Evolutionary conservation across 164 flowering plant genomes (phyloP).

Genomic region (Nymphaea thermarum): DNA sequence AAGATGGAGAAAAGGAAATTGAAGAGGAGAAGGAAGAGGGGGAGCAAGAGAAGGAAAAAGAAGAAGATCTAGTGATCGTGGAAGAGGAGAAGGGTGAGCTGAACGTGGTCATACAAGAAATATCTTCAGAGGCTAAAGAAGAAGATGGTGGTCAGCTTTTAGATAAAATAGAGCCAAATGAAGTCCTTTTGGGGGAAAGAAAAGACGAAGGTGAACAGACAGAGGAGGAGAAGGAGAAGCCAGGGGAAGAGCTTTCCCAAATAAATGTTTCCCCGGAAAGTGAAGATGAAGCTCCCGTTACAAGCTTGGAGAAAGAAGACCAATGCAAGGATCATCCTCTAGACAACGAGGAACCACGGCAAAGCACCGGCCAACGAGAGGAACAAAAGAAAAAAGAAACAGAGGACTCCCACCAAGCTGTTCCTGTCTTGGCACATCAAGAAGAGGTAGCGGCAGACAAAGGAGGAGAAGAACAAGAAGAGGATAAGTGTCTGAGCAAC

Average conservation of each 20-base stretch:
- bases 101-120: not conserved
- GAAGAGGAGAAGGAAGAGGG: conserved; percentile 9
- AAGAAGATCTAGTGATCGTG: not conserved
- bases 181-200: not conserved
- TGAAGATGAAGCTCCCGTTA: conserved; percentile 1
- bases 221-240: not conserved
- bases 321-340: conserved; percentile 4
- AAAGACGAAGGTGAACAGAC: not conserved
- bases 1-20: not conserved
- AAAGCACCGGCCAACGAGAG: not conserved
- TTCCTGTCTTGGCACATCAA: not conserved
- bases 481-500: not conserved
- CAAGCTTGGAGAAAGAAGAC: conserved; percentile 3
- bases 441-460: not conserved
- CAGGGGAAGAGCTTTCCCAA: not conserved
- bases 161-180: not conserved
- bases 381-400: not conserved
- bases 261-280: conserved; percentile 1
- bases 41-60: conserved; percentile 7
- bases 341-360: not conserved
- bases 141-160: not conserved
- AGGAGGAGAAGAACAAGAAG: conserved; percentile 5
- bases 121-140: not conserved
- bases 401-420: not conserved
- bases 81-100: not conserved